Conservation (phyloP, 495 filamentous ascomycete species). For the Terfezia claveryi region DNA sequence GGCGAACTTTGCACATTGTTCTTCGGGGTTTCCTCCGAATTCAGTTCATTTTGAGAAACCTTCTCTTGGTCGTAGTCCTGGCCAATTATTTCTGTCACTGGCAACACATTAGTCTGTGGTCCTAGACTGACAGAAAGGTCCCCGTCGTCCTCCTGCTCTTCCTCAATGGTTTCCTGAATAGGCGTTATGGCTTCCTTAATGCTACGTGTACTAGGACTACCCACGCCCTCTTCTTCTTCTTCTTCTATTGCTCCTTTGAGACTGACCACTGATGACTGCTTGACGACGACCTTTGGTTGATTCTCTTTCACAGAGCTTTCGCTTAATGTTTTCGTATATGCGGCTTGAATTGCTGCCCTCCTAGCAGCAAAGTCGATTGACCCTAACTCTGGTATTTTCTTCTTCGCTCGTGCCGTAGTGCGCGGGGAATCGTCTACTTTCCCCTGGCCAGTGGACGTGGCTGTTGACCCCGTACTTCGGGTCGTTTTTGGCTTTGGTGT, state of each 20-base stretch:
- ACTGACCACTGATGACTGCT: constrained; percentile 10
- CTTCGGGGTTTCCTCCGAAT: background rate
- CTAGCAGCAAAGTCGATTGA: constrained; percentile 43
- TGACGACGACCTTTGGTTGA: constrained; percentile 15
- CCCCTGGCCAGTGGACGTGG: background rate
- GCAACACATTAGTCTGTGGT: background rate
- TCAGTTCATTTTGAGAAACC: background rate
- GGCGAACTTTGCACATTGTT: background rate
- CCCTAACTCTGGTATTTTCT: constrained; percentile 24
- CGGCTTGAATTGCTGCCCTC: constrained; percentile 40
- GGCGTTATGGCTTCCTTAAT: constrained; percentile 8
- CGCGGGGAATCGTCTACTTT: background rate
- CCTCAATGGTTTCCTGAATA: constrained; percentile 14
- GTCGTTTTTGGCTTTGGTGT: constrained; percentile 11
- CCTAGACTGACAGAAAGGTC: background rate
- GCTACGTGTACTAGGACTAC: background rate
- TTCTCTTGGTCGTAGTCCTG: background rate
- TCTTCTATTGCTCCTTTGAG: constrained; percentile 13
- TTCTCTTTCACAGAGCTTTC: constrained; percentile 28
- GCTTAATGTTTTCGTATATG: constrained; percentile 38
- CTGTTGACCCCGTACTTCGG: background rate
- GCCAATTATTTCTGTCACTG: background rate
- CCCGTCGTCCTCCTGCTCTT: constrained; percentile 12
- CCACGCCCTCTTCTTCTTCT: background rate
- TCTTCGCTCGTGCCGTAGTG: constrained; percentile 3